A percentile compares a stretch with the other conserved stretches of the same genome.
phyloP scores from a whole-genome alignment of 116 monocot species.

The Posidonia oceanica region DNA sequence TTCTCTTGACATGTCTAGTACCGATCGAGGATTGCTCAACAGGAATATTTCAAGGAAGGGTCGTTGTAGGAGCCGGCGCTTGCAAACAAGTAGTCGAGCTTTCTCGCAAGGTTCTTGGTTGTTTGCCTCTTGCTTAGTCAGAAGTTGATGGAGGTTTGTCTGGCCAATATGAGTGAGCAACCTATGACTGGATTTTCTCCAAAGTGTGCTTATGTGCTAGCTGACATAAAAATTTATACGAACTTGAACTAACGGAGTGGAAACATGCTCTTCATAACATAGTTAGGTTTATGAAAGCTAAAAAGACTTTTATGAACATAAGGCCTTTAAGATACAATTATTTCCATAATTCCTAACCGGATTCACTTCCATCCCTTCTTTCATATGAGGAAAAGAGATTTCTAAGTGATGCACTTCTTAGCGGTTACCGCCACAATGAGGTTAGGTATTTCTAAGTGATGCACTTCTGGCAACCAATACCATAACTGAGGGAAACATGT shows the following conservation, averaged over 20 bases:
- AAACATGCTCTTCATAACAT: constrained; percentile 81
- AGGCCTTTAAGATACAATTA: constrained; percentile 87
- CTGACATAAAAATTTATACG: constrained; percentile 23
- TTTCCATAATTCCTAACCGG: constrained; percentile 54
- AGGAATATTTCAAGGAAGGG: constrained; percentile 57
- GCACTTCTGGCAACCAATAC: too few relatives aligned
- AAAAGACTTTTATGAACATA: constrained; percentile 74
- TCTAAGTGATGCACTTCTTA: constrained; percentile 48
- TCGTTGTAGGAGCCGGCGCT: constrained; percentile 30
- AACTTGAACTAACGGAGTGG: constrained; percentile 77
- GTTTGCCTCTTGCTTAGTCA: constrained; percentile 60
- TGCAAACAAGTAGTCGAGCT: constrained; percentile 65
- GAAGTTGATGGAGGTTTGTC: constrained; percentile 43
- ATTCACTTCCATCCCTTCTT: constrained; percentile 28
- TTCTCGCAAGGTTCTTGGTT: constrained; percentile 64
- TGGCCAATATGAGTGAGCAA: constrained; percentile 20
- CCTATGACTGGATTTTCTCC: too few relatives aligned
- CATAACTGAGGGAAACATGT: too few relatives aligned
- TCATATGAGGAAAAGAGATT: constrained; percentile 21
- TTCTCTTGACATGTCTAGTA: too few relatives aligned
- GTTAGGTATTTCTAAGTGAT: constrained; percentile 27
- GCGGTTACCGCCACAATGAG: constrained; percentile 74
- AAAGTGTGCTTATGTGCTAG: background rate
- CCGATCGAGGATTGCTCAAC: constrained; percentile 53
- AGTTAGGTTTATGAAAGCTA: constrained; percentile 57